phyloP scores from a whole-genome alignment of 768 basidiomycete species.

The Trichaptum fuscoviolaceum region DNA sequence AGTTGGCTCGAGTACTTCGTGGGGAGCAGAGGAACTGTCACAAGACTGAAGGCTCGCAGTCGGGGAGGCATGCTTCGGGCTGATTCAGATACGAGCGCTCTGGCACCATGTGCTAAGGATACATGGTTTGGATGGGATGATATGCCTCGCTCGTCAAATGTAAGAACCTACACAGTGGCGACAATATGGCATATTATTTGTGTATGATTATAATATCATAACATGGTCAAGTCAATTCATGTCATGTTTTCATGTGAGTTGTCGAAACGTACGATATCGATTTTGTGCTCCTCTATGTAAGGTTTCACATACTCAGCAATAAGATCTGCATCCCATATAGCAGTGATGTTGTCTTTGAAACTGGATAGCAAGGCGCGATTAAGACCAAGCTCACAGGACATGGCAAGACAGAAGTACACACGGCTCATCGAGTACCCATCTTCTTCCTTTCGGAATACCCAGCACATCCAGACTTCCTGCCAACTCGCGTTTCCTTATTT shows the following conservation, averaged over 20 bases:
- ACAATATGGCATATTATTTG: constrained; percentile 5
- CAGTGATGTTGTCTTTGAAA: constrained; percentile 61
- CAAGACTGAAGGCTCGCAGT: constrained; percentile 49
- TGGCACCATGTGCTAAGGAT: constrained; percentile 56
- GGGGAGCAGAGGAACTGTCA: constrained; percentile 45
- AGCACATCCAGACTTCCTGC: constrained; percentile 58
- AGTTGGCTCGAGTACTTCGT: constrained; percentile 66
- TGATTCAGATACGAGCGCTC: constrained; percentile 31
- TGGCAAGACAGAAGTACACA: constrained; percentile 32
- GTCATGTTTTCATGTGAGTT: neutral
- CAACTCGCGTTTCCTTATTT: constrained; percentile 53
- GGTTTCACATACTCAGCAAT: constrained; percentile 55
- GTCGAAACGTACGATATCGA: constrained; percentile 30
- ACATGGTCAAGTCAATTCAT: too few species aligned
- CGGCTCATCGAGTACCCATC: constrained; percentile 68
- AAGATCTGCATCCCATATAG: constrained; percentile 53
- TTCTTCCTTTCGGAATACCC: constrained; percentile 49
- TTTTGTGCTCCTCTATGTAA: constrained; percentile 53
- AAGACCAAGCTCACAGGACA: neutral
- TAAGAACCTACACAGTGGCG: constrained; percentile 56
- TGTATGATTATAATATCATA: neutral
- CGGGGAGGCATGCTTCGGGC: constrained; percentile 21
- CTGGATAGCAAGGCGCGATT: neutral
- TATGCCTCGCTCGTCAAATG: constrained; percentile 73
- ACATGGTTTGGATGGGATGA: constrained; percentile 87